Evolutionary conservation across 2,329 filamentous ascomycete genomes (phyloP).

Genomic region (Claviceps digitariae): DNA sequence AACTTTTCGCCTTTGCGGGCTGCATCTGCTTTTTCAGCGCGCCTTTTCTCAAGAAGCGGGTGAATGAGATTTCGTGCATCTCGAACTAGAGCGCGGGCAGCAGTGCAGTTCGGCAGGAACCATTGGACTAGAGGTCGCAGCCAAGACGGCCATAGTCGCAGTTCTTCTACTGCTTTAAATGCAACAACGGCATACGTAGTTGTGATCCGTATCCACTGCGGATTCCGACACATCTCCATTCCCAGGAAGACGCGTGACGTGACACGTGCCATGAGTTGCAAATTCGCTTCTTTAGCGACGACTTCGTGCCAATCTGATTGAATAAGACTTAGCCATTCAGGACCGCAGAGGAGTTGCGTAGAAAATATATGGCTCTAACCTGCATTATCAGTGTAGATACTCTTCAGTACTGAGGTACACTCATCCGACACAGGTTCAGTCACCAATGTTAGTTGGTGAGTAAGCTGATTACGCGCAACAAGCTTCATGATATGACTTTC

Average conservation of each 20-base stretch:
- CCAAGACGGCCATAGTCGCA: constrained; percentile 8
- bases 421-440: background rate
- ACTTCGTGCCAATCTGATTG: constrained; percentile 1
- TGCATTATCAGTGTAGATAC: background rate
- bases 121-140: constrained; percentile 8
- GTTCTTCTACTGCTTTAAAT: constrained; percentile 14
- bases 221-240: constrained; percentile 27
- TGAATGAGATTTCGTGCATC: constrained; percentile 5
- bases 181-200: constrained; percentile 28
- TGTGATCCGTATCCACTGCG: constrained; percentile 31
- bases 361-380: background rate
- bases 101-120: constrained; percentile 9
- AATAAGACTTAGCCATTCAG: background rate
- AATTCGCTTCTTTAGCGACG: background rate
- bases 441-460: background rate
- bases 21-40: constrained; percentile 4
- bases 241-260: constrained; percentile 37
- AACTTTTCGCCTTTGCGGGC: constrained; percentile 1
- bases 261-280: constrained; percentile 29
- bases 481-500: constrained; percentile 1
- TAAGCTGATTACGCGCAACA: background rate
- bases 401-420: background rate
- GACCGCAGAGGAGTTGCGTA: background rate
- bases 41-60: constrained; percentile 8
- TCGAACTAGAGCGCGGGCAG: constrained; percentile 4